Evolutionary conservation across 768 basidiomycete genomes (phyloP).

Genomic region (Boletellus ananas): DNA sequence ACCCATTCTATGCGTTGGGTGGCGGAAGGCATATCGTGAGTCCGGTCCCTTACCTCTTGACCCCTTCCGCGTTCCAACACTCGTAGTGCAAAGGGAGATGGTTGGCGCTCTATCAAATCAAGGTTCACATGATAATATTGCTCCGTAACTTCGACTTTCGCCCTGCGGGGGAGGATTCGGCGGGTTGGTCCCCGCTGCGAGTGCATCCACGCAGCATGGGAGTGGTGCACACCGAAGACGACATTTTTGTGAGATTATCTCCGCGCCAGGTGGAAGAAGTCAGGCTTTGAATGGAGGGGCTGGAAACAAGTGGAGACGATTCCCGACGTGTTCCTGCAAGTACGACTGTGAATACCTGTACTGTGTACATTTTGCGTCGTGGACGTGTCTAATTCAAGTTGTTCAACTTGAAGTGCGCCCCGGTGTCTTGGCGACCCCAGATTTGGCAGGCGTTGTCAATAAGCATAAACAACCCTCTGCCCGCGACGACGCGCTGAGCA

Average conservation of each 20-base stretch:
- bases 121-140: constrained; percentile 15
- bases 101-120: constrained; percentile 23
- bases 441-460: constrained; percentile 1
- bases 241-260: constrained; percentile 8
- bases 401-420: too few species aligned
- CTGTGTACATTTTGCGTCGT: too few species aligned
- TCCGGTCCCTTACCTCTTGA: background rate
- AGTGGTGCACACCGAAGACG: constrained; percentile 16
- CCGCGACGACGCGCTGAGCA: constrained; percentile 3
- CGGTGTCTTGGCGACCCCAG: background rate
- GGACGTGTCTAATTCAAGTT: background rate
- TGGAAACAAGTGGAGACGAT: background rate
- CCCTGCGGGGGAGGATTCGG: background rate
- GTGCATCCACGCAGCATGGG: constrained; percentile 14
- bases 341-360: background rate
- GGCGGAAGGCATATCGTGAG: constrained; percentile 19
- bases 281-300: background rate
- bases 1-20: constrained; percentile 14
- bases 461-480: constrained; percentile 10
- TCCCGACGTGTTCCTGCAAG: background rate
- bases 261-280: background rate
- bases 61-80: background rate
- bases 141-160: constrained; percentile 14
- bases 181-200: constrained; percentile 8
- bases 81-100: constrained; percentile 23